phyloP scores from a whole-genome alignment of 2,329 filamentous ascomycete species.

The Phyllosticta ampelicida region DNA sequence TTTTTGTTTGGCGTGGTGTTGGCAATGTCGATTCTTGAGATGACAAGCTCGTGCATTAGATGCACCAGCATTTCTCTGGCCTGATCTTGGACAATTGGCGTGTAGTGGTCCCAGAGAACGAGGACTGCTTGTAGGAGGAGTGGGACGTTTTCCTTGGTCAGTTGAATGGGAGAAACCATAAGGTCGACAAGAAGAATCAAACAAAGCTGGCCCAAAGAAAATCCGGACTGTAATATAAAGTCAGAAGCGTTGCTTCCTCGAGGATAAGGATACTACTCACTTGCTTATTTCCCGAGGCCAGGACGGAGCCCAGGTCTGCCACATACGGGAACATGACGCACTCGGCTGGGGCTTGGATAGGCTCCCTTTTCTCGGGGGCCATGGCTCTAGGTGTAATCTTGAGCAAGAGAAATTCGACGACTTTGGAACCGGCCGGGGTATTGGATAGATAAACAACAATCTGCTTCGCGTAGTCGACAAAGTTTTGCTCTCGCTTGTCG shows the following conservation, averaged over 20 bases:
- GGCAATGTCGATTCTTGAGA: conserved; percentile 59
- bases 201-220: conserved; percentile 86
- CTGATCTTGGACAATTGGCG: conserved; percentile 87
- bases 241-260: neutral
- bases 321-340: conserved; percentile 72
- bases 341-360: conserved; percentile 51
- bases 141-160: conserved; percentile 69
- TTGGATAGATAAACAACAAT: conserved; percentile 94
- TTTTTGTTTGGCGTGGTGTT: conserved; percentile 55
- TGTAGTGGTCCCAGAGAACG: conserved; percentile 96
- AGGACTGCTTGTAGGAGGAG: conserved; percentile 82
- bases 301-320: conserved; percentile 66
- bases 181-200: conserved; percentile 90
- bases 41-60: conserved; percentile 89
- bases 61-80: conserved; percentile 97
- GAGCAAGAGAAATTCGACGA: conserved; percentile 85
- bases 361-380: conserved; percentile 49
- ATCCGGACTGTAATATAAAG: conserved; percentile 46
- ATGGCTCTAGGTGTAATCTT: conserved; percentile 94
- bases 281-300: conserved; percentile 85
- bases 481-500: conserved; percentile 92
- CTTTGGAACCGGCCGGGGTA: conserved; percentile 72
- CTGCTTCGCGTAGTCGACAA: conserved; percentile 95
- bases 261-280: conserved; percentile 23
- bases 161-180: conserved; percentile 82